These are phyloP conservation scores for Scleromitrula shiraiana DNA, from an alignment of 2,329 filamentous ascomycete genomes.

Conservation along the genomic window DNA sequence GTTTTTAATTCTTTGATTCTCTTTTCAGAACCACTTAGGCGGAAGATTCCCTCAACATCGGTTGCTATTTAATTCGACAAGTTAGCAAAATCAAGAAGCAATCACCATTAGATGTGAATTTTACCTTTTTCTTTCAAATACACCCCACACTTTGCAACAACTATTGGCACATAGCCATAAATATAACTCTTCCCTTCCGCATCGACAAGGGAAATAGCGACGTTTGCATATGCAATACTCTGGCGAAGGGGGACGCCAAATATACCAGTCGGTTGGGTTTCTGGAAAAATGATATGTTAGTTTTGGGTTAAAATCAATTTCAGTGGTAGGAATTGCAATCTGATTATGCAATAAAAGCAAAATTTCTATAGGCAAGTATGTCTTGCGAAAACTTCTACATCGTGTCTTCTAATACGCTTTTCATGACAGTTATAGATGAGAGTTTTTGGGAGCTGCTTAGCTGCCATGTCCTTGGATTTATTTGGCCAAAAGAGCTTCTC, in stretches of 20 bases:
- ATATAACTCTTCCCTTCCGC: slow-evolving; percentile 92
- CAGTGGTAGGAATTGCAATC: neutral
- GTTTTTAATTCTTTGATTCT: slow-evolving; percentile 94
- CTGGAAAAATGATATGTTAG: slow-evolving; percentile 16
- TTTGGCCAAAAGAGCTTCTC: neutral
- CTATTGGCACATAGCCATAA: slow-evolving; percentile 96
- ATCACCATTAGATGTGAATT: slow-evolving; percentile 24
- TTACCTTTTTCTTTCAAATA: slow-evolving; percentile 96
- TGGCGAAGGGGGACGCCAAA: slow-evolving; percentile 90
- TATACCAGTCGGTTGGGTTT: slow-evolving; percentile 57
- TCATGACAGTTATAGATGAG: neutral
- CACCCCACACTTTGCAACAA: slow-evolving; percentile 95
- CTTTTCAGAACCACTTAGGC: slow-evolving; percentile 91
- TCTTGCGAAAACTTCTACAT: too few relatives aligned
- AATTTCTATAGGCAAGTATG: too few relatives aligned
- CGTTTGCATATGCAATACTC: slow-evolving; percentile 96
- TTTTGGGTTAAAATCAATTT: slow-evolving; percentile 12
- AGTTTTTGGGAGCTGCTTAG: slow-evolving; percentile 6
- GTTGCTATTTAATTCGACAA: slow-evolving; percentile 56
- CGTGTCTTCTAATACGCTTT: neutral
- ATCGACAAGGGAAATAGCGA: slow-evolving; percentile 92
- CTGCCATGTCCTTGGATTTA: neutral
- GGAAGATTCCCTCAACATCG: slow-evolving; percentile 92
- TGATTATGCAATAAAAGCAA: neutral
- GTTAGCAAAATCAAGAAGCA: slow-evolving; percentile 7